Evolutionary conservation across 257 asterid species (phyloP), one percentile per base, ranked within the genome.

Genomic region (Ballota nigra): DNA sequence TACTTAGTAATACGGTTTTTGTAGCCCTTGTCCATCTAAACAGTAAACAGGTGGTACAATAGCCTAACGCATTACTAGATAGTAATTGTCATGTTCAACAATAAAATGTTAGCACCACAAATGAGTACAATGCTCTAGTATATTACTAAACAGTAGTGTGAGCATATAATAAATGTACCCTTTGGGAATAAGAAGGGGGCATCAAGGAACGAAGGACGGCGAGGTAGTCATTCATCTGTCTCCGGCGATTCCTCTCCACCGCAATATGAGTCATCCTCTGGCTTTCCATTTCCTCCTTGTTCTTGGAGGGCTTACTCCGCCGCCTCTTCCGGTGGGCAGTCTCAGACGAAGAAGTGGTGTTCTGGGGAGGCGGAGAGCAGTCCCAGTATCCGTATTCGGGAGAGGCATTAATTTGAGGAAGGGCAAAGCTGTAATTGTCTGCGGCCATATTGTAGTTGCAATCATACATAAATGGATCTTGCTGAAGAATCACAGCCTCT

Each of bases 231-330:
- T 88, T 90, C 93, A 90, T 86, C 82, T 86, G 97, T 1, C 87
- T 57, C 24, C 96, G 87, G 81, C 97, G 96, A 72, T 91, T 91
- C 72, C 96, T 83, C 83, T 91, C 97, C 11, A 89, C 96, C 4
- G 96, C 88, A 49, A 91, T 91, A 80, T 91, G 97, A 26, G 92
- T 87, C 91, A 83, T 84, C 78, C 96, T 83, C 62, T 91, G 96
- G 56, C 76, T 91, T 82, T 87, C 96, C 84, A 89, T 84, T 56
- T 91, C 89, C 73, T 91, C 92, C 80, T 76, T 73, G 79, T 91
- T 87, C 85, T 91, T 91, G 33, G 29, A 3, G n/a, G 73, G 80
- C 82, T 75, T 87, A 8, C 81, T 55, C 71, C 91, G 79, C 75
- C 87, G 29, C 29, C 91, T 76, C 83, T 86, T 87, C 34, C 86